Base-by-base conservation (phyloP, 257 asterid species). In the Solanum habrochaites region DNA sequence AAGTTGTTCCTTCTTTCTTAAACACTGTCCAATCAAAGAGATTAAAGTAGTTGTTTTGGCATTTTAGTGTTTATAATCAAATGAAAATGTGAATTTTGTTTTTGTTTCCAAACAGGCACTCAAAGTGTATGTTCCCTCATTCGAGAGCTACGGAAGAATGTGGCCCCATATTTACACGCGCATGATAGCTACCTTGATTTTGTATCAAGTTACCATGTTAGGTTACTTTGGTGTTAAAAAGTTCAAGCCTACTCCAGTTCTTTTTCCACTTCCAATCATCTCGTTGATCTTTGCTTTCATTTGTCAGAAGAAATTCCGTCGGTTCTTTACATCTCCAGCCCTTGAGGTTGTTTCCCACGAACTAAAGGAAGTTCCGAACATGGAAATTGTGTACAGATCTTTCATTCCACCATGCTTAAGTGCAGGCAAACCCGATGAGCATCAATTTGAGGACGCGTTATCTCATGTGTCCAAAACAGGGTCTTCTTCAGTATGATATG, bases 161-260 rank as follows among this genome's bases (percentile, higher is more conserved):
- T 97, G 99, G 99, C 99, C 99, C 2, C 99, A 97, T 90, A 91
- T 97, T 67, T 92, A 87, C 93, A 90, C 87, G 11, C 96, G 98
- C 43, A 62, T 97, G 7, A 10, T 93, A 37, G 98, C 98, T 2
- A 60, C 96, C 32, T 62, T 97, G 94, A 72, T 93, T 85, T 88
- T 97, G 60, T 95, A 83, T 75, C 99, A 97, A 89, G 52, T 89
- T 29, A 94, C 98, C 21, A 97, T 97, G 99, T 3, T 94, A 18
- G 98, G 98, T 31, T 94, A 92, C 93, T 92, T 97, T 29, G 31
- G 74, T 2, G 93, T 86, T 7, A 94, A 94, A 89, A 3, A 82
- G 83, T 97, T 97, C 88, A 10, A 66, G 72, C 92, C 73, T 80
- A 25, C 94, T n/a, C 89, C 91, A 10, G 23, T 97, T 45, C 71